Evolutionary conservation across 805 yeast genomes (phyloP).

Genomic region (Saccharomycopsis javanensis): DNA sequence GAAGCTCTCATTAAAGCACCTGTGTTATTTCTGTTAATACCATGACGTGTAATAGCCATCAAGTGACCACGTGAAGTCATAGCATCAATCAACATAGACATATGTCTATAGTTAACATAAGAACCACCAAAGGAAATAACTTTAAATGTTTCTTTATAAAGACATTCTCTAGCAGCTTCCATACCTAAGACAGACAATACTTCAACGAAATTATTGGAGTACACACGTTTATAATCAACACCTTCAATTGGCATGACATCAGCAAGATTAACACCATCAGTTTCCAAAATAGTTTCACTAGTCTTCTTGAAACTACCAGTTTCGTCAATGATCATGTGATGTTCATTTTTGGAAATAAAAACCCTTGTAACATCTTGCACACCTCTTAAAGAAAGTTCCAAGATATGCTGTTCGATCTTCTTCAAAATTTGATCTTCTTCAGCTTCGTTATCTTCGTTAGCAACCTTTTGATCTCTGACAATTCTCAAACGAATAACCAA

Average conservation of each 20-base stretch:
- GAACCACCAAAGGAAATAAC: constrained; percentile 99
- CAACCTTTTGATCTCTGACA: constrained; percentile 86
- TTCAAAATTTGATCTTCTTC: constrained; percentile 96
- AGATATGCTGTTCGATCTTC: constrained; percentile 92
- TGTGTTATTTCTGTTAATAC: constrained; percentile 96
- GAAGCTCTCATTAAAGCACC: constrained; percentile 99
- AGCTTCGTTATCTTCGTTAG: constrained; percentile 89
- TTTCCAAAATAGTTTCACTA: constrained; percentile 97
- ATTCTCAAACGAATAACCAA: constrained; percentile 97
- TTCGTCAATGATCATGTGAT: constrained; percentile 42
- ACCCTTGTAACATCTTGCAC: constrained; percentile 87
- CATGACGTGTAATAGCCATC: constrained; percentile 99
- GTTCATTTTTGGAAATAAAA: constrained; percentile 42
- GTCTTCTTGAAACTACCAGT: constrained; percentile 82
- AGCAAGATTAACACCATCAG: constrained; percentile 94
- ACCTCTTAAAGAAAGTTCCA: constrained; percentile 93
- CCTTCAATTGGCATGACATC: constrained; percentile 95
- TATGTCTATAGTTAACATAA: constrained; percentile 94
- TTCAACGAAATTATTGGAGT: constrained; percentile 95
- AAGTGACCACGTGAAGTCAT: constrained; percentile 98
- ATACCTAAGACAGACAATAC: constrained; percentile 91
- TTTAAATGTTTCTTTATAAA: constrained; percentile 88
- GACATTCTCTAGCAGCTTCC: constrained; percentile 93
- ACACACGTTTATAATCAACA: constrained; percentile 82
- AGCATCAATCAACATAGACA: constrained; percentile 94